Evolutionary conservation across 495 filamentous ascomycete genomes (phyloP).

Genomic region (Talaromyces wortmannii): DNA sequence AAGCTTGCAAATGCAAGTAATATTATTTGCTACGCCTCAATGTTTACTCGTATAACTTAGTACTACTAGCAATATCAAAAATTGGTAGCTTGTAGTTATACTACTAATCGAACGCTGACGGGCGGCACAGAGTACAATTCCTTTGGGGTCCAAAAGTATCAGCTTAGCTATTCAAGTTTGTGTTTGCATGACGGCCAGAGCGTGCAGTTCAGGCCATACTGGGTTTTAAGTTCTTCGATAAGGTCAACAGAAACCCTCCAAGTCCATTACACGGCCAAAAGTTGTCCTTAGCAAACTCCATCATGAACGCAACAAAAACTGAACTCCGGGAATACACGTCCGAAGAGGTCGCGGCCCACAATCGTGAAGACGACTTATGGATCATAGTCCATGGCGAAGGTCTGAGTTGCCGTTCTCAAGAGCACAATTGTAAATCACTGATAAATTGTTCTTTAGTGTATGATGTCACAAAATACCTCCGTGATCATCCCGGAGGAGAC

Average conservation of each 20-base stretch:
- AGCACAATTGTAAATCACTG: not conserved
- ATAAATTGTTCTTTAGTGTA: conserved; percentile 28
- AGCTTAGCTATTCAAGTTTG: too few relatives aligned
- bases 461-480: conserved; percentile 40
- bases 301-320: not conserved
- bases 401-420: conserved; percentile 8
- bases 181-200: too few relatives aligned
- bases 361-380: conserved; percentile 32
- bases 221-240: too few relatives aligned
- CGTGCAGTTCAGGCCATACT: too few relatives aligned
- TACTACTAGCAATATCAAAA: too few relatives aligned
- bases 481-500: conserved; percentile 49
- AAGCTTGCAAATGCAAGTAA: too few relatives aligned
- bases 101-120: too few relatives aligned
- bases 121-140: too few relatives aligned
- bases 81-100: too few relatives aligned
- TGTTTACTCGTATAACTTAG: too few relatives aligned
- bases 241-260: not conserved
- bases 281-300: not conserved
- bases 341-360: not conserved
- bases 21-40: too few relatives aligned
- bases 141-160: too few relatives aligned
- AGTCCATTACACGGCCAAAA: not conserved
- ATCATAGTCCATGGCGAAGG: conserved; percentile 46
- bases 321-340: not conserved